Base-by-base conservation (phyloP, 306 rosid species). In the Acacia confusa region DNA sequence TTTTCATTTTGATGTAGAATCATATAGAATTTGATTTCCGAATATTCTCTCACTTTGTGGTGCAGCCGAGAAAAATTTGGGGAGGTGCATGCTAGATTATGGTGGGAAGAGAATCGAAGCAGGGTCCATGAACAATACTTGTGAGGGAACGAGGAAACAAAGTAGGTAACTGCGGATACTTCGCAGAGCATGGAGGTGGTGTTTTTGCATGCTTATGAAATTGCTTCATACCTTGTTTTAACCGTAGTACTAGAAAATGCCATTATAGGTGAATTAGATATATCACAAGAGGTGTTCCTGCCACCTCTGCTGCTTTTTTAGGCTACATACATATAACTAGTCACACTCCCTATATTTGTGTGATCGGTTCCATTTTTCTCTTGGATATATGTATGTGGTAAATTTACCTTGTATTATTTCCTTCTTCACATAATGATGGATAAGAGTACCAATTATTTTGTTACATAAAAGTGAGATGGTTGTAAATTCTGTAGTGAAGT, bases 31-130 rank as follows among this genome's bases (percentile, higher is more conserved):
- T 36, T 76, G 22, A 74, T 70, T 55, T 64, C 44, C 38, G 36
- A 50, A 43, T 67, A 65, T 81, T 53, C 25, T 81, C 43, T 16
- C 65, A 22, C 15, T 34, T 48, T 48, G 24, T 65, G 76, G 9
- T 85, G 88, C 84, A 91, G 95, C 86, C 95, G 95, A 68, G 95
- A 89, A 84, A 91, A 50, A 79, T 91, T 91, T 55, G 95, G 95
- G 68, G 95, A 91, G 86, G 69, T 91, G 90, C 95, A 91, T 68
- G 95, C 92, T 53, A 87, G 91, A 75, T 60, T 91, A 81, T 91
- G 95, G 95, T 91, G 95, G 95, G 95, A 89, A 81, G 95, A 91
- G 87, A 91, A 91, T 73, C 91, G 92, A 25, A 89, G 88, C 9
- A 87, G 95, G 84, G 79, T 91, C 87, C 92, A 89, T 41, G 92